Conservation (phyloP, 768 basidiomycete genomes). For the Collybia mongolica region DNA sequence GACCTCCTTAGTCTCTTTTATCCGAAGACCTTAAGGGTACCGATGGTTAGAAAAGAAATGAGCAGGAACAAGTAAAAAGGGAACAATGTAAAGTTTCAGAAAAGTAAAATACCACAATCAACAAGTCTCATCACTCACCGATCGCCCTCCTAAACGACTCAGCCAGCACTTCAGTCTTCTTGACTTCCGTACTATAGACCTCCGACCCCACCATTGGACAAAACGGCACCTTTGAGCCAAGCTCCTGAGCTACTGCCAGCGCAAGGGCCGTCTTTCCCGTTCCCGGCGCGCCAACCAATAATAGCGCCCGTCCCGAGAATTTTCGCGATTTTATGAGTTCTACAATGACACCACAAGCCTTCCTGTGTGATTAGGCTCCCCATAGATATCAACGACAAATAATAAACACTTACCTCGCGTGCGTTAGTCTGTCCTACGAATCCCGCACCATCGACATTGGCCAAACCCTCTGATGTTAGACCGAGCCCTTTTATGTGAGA, state of each 20-base stretch:
- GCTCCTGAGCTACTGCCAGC: slow-evolving; percentile 91
- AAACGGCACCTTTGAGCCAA: slow-evolving; percentile 94
- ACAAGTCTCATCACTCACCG: slow-evolving; percentile 55
- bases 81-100: background rate
- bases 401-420: slow-evolving; percentile 63
- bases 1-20: slow-evolving; percentile 99
- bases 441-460: slow-evolving; percentile 70
- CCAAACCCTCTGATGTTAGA: slow-evolving; percentile 79
- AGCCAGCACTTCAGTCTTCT: slow-evolving; percentile 97
- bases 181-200: slow-evolving; percentile 95
- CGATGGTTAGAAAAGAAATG: background rate
- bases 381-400: background rate
- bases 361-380: background rate
- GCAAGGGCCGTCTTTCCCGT: slow-evolving; percentile 98
- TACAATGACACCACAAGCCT: slow-evolving; percentile 92
- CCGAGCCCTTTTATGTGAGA: slow-evolving; percentile 98
- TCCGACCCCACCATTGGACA: slow-evolving; percentile 99
- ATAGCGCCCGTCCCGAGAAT: slow-evolving; percentile 89
- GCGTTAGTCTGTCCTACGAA: slow-evolving; percentile 91
- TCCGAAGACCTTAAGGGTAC: slow-evolving; percentile 72
- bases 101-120: no score
- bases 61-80: background rate
- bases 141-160: slow-evolving; percentile 95
- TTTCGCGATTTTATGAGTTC: slow-evolving; percentile 89
- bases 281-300: slow-evolving; percentile 94